Evolutionary conservation across 768 basidiomycete genomes (phyloP), one percentile per base, ranked within the genome.

Genomic region (Royoungia palumana): DNA sequence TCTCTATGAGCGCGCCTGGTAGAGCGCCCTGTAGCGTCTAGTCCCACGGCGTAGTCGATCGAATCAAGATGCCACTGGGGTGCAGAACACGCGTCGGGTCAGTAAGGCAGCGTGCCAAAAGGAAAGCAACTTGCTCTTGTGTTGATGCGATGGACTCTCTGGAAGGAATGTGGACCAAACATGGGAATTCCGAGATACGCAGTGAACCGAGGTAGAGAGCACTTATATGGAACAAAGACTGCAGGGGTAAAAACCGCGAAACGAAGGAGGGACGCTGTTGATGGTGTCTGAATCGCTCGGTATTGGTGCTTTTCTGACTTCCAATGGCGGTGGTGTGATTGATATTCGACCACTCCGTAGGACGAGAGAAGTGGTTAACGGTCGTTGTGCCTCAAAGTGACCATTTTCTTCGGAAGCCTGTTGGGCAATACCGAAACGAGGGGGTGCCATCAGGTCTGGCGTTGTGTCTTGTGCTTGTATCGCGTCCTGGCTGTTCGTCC

Each of bases 161-260:
- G 19, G 10, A 5, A 6, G 28, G 3, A 13, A 28, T 28, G 12
- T 28, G 28, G 28, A 28, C 28, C 10, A 28, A 6, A 12, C 6
- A 19, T 27, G 30, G 6, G n/a, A 11, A 12, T 27, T 42, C 43
- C 25, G 24, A 27, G 56, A 51, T 49, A 25, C 36, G 24, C 36
- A 30, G 35, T n/a, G 5, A 14, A 21, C 37, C 6, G 24, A 22
- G 32, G 13, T 6, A 7, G 20, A 12, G 32, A 19, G 8, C 17
- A 39, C 67, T 56, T 30, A 67, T 67, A 67, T 67, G 47, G 63
- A 58, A 47, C 11, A 37, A 38, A 17, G 42, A 41, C n/a, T 38
- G 56, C 28, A 69, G 57, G 37, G 72, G 72, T 24, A 70, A 56
- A 46, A 75, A 56, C 34, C 66, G 71, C 19, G 72, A 70, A 14